phyloP scores from a whole-genome alignment of 164 flowering plant genomes.

The Vitis amurensis region DNA sequence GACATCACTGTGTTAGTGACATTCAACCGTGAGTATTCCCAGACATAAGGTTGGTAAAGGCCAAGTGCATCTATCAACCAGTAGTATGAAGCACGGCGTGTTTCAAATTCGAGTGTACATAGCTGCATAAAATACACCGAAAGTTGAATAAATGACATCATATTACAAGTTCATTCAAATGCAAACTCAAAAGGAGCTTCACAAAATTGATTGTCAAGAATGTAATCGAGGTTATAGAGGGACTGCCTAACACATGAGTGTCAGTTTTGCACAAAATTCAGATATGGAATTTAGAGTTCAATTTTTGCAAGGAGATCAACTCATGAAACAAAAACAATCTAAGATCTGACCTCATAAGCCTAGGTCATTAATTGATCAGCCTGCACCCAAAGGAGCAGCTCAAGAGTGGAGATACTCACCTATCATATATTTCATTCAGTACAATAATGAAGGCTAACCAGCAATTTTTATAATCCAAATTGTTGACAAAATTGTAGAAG shows the following conservation, averaged over 20 bases:
- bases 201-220: neutral
- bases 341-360: neutral
- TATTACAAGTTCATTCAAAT: neutral
- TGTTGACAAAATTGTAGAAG: neutral
- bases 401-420: neutral
- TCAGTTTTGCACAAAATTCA: neutral
- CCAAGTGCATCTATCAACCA: constrained; percentile 84
- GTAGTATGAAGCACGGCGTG: constrained; percentile 97
- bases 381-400: neutral
- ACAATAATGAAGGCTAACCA: neutral
- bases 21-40: constrained; percentile 97
- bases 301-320: neutral
- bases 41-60: constrained; percentile 87
- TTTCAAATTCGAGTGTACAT: constrained; percentile 97
- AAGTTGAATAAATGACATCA: constrained; percentile 1
- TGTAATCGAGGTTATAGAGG: neutral
- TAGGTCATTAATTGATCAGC: neutral
- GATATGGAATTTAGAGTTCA: neutral
- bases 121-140: constrained; percentile 47
- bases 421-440: neutral
- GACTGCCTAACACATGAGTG: neutral
- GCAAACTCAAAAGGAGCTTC: neutral
- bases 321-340: constrained; percentile 3
- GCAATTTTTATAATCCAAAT: neutral
- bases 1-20: constrained; percentile 94